Evolutionary conservation across 805 yeast species (phyloP).

Genomic region (Nakazawaea pomicola): DNA sequence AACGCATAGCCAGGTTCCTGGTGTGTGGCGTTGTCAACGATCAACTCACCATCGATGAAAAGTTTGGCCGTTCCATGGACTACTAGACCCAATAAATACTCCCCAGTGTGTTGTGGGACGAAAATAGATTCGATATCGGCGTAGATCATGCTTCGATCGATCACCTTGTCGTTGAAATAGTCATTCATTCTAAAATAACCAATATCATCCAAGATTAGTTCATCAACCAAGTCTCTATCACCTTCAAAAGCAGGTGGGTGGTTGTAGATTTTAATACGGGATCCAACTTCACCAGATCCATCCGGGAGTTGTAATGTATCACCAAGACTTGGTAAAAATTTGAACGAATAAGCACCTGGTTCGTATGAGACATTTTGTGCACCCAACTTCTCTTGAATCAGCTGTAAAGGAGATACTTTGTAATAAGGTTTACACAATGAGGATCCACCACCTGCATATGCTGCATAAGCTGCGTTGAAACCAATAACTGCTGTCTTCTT

Average conservation of each 20-base stretch:
- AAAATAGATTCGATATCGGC: constrained; percentile 39
- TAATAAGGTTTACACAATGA: constrained; percentile 47
- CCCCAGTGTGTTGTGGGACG: constrained; percentile 42
- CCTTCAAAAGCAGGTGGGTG: constrained; percentile 15
- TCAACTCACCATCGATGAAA: constrained; percentile 44
- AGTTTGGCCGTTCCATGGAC: constrained; percentile 52
- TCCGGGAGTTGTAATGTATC: constrained; percentile 15
- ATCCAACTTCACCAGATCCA: constrained; percentile 22
- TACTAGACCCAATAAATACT: constrained; percentile 47
- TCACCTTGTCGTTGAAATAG: constrained; percentile 21
- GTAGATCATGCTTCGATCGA: constrained; percentile 28
- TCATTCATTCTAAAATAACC: constrained; percentile 23
- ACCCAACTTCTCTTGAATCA: constrained; percentile 26
- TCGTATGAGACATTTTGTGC: constrained; percentile 22
- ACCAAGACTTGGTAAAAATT: constrained; percentile 29
- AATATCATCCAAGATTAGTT: constrained; percentile 17
- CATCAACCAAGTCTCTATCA: constrained; percentile 24
- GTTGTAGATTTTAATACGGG: constrained; percentile 20
- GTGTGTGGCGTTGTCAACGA: constrained; percentile 51
- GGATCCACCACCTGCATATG: constrained; percentile 60
- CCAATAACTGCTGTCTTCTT: constrained; percentile 50
- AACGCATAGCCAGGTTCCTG: constrained; percentile 47
- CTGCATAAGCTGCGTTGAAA: constrained; percentile 47
- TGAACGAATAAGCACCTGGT: constrained; percentile 32
- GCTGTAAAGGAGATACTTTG: constrained; percentile 43